Percentiles rank a stretch among this genome's conserved stretches.
Evolutionary conservation across 2,329 filamentous ascomycete species (phyloP).

Genomic region (Colletotrichum navitas): DNA sequence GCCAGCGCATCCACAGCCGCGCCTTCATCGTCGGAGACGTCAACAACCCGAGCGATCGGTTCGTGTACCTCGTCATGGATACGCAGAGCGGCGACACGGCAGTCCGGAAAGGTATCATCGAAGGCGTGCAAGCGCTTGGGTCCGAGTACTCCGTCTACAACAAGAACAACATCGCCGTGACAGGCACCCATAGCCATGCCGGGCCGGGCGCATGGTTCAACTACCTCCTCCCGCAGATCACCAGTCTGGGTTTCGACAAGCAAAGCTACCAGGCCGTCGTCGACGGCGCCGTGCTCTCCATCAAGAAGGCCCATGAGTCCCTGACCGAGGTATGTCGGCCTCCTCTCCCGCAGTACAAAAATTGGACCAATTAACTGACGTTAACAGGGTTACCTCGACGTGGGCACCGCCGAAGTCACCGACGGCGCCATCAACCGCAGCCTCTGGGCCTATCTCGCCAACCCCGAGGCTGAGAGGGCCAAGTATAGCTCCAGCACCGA

Average conservation of each 20-base stretch:
- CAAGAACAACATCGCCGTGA: slow-evolving; percentile 86
- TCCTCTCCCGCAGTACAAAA: neutral
- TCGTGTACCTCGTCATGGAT: slow-evolving; percentile 90
- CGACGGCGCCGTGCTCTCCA: slow-evolving; percentile 84
- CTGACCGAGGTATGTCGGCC: slow-evolving; percentile 62
- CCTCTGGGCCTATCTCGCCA: slow-evolving; percentile 87
- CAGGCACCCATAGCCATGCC: slow-evolving; percentile 92
- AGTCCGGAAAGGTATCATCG: slow-evolving; percentile 86
- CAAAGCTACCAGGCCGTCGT: slow-evolving; percentile 93
- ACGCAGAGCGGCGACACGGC: slow-evolving; percentile 91
- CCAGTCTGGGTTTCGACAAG: slow-evolving; percentile 85
- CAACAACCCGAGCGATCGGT: slow-evolving; percentile 74
- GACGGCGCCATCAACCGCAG: slow-evolving; percentile 92
- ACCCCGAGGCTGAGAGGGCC: slow-evolving; percentile 80
- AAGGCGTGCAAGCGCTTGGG: slow-evolving; percentile 78
- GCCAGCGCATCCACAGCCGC: slow-evolving; percentile 88
- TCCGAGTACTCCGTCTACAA: slow-evolving; percentile 80
- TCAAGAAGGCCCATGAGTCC: slow-evolving; percentile 82
- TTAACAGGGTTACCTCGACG: slow-evolving; percentile 72
- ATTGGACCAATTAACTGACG: slow-evolving; percentile 35
- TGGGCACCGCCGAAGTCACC: slow-evolving; percentile 76
- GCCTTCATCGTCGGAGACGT: slow-evolving; percentile 87
- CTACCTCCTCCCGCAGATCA: slow-evolving; percentile 92
- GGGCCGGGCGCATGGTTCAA: slow-evolving; percentile 95
- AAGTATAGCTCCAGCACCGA: slow-evolving; percentile 70